Evolutionary conservation across 257 asterid genomes (phyloP), one percentile per base, ranked within the genome.

Genomic region (Hygrophila difformis): DNA sequence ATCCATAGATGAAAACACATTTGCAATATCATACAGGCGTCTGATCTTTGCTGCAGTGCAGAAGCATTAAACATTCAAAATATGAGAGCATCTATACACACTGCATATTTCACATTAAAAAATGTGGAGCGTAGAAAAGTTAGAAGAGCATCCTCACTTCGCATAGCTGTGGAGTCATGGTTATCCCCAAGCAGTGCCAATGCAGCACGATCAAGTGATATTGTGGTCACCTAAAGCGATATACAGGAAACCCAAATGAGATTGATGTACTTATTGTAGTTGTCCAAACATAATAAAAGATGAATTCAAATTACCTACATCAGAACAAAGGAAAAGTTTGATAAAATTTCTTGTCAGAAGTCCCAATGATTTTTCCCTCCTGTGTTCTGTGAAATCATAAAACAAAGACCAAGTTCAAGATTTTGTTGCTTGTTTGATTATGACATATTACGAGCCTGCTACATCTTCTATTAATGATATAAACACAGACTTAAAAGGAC

Each of bases 1-100:
- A 52, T 56, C 67, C 76, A 77, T 63, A 20, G 93, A 78, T 37
- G 72, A 59, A 20, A 81, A 65, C 41, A 81, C 88, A 65, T 77
- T 77, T 12, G 88, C 77, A 59, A 77, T 72, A 55, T 81, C 93
- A 59, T 77, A 77, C 67, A 81, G 57, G 45, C 87, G 93, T 44
- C 93, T 74, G 29, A 65, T 41, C 54, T 75, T 81, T 39, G 82
- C 93, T 77, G 93, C 68, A 69, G n/a, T n/a, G n/a, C n/a, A n/a
- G n/a, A n/a, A n/a, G n/a, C n/a, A n/a, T n/a, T n/a, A 26, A 26
- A 8, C 8, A 26, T 26, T 8, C 31, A 5, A 26, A 26, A 26
- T 26, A 26, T 26, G 31, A 26, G 31, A 26, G 8, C 31, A 26
- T 8, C 4, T 26, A 5, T 26, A 26, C 0, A 8, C 8, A 3